A percentile compares a stretch with the other conserved stretches of the same genome.
Evolutionary conservation across 345 rosid species (phyloP).

Genomic region (Microthlaspi erraticum): DNA sequence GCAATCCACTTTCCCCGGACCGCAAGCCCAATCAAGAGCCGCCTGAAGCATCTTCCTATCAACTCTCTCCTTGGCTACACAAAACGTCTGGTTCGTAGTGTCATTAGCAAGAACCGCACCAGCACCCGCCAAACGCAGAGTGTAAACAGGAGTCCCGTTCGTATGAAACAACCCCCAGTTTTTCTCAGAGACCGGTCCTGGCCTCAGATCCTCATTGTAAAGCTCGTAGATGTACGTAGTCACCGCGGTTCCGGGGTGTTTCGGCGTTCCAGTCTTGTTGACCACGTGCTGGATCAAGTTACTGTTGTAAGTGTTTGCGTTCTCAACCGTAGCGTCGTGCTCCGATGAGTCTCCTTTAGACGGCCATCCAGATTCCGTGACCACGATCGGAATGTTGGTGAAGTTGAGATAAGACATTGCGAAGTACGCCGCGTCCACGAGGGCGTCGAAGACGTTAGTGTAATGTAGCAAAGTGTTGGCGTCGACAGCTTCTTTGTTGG

Average conservation of each 20-base stretch:
- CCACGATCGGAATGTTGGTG: conserved; percentile 81
- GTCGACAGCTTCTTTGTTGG: conserved; percentile 95
- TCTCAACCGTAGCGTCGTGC: conserved; percentile 73
- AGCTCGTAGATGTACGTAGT: conserved; percentile 94
- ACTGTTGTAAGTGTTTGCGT: conserved; percentile 93
- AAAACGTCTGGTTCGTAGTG: conserved; percentile 95
- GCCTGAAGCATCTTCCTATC: conserved; percentile 96
- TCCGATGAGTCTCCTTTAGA: conserved; percentile 84
- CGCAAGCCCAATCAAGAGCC: conserved; percentile 99
- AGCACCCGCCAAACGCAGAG: conserved; percentile 74
- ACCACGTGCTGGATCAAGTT: conserved; percentile 89
- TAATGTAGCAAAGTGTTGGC: conserved; percentile 93
- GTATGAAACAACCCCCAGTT: conserved; percentile 95
- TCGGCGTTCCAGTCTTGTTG: conserved; percentile 93
- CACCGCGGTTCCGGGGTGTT: conserved; percentile 74
- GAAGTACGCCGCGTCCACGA: conserved; percentile 92
- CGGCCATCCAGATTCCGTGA: conserved; percentile 96
- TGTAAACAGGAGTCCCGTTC: conserved; percentile 71
- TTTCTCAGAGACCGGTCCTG: conserved; percentile 74
- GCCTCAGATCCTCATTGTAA: conserved; percentile 85
- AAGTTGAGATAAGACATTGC: conserved; percentile 83
- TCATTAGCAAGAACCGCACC: conserved; percentile 89
- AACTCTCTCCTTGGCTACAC: conserved; percentile 71
- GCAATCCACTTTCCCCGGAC: conserved; percentile 98
- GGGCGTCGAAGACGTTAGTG: conserved; percentile 91